Percentiles rank a stretch among this genome's conserved stretches.
Evolutionary conservation across 1,284 basidiomycete species (phyloP).

Genomic region (Coriolopsis trogii): DNA sequence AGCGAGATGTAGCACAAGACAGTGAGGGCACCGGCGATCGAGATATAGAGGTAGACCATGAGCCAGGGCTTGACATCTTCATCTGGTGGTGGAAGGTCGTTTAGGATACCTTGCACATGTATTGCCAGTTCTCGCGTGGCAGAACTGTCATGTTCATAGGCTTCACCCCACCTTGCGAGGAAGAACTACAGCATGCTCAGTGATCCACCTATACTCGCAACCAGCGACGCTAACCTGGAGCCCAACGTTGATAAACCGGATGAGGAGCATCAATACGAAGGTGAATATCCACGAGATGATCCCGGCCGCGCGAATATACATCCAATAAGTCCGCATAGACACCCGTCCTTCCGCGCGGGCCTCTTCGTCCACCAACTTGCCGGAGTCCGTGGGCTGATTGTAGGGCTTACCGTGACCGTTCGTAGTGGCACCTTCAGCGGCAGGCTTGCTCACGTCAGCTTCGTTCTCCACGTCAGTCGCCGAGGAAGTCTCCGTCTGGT

Average conservation of each 20-base stretch:
- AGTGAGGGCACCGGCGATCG: slow-evolving; percentile 53
- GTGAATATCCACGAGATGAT: slow-evolving; percentile 57
- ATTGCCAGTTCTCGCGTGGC: slow-evolving; percentile 29
- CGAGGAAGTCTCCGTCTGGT: slow-evolving; percentile 21
- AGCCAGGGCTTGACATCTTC: slow-evolving; percentile 66
- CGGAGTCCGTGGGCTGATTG: slow-evolving; percentile 28
- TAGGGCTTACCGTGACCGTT: slow-evolving; percentile 15
- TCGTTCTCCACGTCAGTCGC: slow-evolving; percentile 39
- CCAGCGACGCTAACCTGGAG: slow-evolving; percentile 49
- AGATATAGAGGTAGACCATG: slow-evolving; percentile 65
- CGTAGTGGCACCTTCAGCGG: neutral
- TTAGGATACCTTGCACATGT: slow-evolving; percentile 41
- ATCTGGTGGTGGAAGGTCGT: slow-evolving; percentile 56
- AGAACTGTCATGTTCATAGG: slow-evolving; percentile 47
- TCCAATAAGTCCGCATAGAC: slow-evolving; percentile 57
- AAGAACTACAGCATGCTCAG: slow-evolving; percentile 48
- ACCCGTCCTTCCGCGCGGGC: slow-evolving; percentile 68
- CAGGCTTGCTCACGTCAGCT: slow-evolving; percentile 35
- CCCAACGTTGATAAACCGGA: slow-evolving; percentile 57
- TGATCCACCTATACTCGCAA: neutral
- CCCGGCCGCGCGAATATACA: slow-evolving; percentile 66
- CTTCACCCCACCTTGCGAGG: slow-evolving; percentile 67
- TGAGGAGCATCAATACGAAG: slow-evolving; percentile 53
- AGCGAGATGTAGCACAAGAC: slow-evolving; percentile 58
- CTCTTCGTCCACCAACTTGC: slow-evolving; percentile 67